These are phyloP conservation scores for Trichomonascaceae sp. DNA, from an alignment of 1,139 yeast genomes.

Conservation along the genomic window DNA sequence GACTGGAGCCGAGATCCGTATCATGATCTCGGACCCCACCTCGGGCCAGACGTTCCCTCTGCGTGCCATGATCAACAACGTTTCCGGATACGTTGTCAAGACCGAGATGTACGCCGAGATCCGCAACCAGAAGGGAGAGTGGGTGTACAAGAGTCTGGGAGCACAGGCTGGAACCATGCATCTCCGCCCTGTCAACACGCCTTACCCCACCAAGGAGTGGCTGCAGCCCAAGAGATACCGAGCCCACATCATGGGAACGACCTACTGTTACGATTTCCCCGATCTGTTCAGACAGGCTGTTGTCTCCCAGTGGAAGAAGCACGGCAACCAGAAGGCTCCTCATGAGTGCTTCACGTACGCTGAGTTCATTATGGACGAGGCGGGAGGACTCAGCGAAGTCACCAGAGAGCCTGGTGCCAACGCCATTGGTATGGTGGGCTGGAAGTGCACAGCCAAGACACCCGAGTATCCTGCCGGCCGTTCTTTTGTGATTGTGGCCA, in stretches of 20 bases:
- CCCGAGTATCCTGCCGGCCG: slow-evolving; percentile 97
- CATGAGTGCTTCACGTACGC: slow-evolving; percentile 65
- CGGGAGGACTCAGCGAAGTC: slow-evolving; percentile 72
- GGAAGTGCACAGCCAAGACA: slow-evolving; percentile 79
- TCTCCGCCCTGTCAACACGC: slow-evolving; percentile 86
- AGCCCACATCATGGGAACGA: slow-evolving; percentile 97
- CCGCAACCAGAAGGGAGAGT: slow-evolving; percentile 80
- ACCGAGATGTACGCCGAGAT: slow-evolving; percentile 91
- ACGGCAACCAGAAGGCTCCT: slow-evolving; percentile 39
- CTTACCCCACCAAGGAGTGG: slow-evolving; percentile 96
- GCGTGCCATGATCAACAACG: slow-evolving; percentile 91
- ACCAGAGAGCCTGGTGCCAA: slow-evolving; percentile 94
- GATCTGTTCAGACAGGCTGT: slow-evolving; percentile 94
- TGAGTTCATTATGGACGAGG: slow-evolving; percentile 67
- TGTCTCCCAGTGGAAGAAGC: slow-evolving; percentile 68
- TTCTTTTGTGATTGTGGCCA: slow-evolving; percentile 81
- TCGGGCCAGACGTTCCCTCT: slow-evolving; percentile 88
- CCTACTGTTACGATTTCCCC: slow-evolving; percentile 97
- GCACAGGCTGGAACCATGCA: slow-evolving; percentile 88
- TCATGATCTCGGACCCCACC: slow-evolving; percentile 80
- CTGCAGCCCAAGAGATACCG: slow-evolving; percentile 96
- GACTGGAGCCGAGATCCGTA: slow-evolving; percentile 94
- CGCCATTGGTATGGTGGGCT: slow-evolving; percentile 94
- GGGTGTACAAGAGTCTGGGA: slow-evolving; percentile 94
- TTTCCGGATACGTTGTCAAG: slow-evolving; percentile 93